Evolutionary conservation across 495 filamentous ascomycete genomes (phyloP), one percentile per base, ranked within the genome.

Genomic region (Rostrohypoxylon terebratum): DNA sequence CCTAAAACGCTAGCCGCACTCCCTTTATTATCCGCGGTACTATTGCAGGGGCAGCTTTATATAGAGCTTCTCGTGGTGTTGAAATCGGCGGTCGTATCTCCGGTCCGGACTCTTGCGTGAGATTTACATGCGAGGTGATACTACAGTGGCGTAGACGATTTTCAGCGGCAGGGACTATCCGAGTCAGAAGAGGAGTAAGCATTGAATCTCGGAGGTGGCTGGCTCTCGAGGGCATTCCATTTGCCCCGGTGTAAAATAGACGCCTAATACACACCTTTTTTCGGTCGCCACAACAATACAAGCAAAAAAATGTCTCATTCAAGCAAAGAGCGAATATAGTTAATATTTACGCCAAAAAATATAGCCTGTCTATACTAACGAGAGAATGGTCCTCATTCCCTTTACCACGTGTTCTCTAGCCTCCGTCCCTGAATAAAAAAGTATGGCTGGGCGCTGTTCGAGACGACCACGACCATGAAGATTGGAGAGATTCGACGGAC

Each of bases 301-400:
- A 28, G 7, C 48, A 28, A 4, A 33, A 25, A 25, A 7, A 33
- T 18, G 7, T 16, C 14, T 3, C 28, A 7, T 3, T 34, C 3
- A 18, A 10, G n/a, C 59, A 59, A 25, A 0, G 63, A 66, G 20
- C 50, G 53, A 8, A 66, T 66, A 25, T 66, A 66, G 53, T 38
- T 66, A 34, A 48, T 66, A 66, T 59, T 66, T 59, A 31, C 40
- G 20, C 14, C 13, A 59, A 31, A 59, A 31, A 5, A 48, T 59
- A 38, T 58, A 18, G 25, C 34, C 11, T 59, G 36, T 25, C 28
- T 57, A 45, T 57, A 36, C 8, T 57, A 50, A 50, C 47, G 53
- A 58, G 16, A n/a, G 63, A 38, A 18, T 47, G 36, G 11, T 21
- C n/a, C 6, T 36, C 11, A 31, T 58, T 14, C 4, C 4, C 42